Conservation (phyloP, 1,139 yeast genomes). For the Yamadazyma taylorii region DNA sequence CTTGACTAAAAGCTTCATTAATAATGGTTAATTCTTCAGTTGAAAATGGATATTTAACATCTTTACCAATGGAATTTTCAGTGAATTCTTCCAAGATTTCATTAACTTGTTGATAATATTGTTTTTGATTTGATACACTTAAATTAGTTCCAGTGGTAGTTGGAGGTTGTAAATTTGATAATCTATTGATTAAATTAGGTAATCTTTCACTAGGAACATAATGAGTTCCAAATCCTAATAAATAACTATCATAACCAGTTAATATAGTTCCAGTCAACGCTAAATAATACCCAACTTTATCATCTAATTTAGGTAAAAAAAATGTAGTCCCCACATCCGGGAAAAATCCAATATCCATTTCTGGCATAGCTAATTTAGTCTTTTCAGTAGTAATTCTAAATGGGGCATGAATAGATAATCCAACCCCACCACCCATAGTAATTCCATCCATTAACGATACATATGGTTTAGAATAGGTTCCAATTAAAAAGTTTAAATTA, state of each 20-base stretch:
- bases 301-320: constrained; percentile 81
- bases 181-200: constrained; percentile 59
- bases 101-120: constrained; percentile 62
- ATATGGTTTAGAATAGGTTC: constrained; percentile 82
- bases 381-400: constrained; percentile 89
- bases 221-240: constrained; percentile 89
- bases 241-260: constrained; percentile 74
- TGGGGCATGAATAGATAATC: constrained; percentile 88
- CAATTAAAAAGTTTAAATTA: constrained; percentile 72
- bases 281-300: constrained; percentile 78
- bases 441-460: constrained; percentile 87
- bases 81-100: constrained; percentile 76
- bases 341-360: constrained; percentile 93
- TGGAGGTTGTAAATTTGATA: constrained; percentile 56
- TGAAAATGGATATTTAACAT: constrained; percentile 59
- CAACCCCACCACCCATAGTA: constrained; percentile 99
- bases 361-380: constrained; percentile 96
- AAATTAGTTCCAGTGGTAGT: constrained; percentile 29
- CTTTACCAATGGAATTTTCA: constrained; percentile 62
- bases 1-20: constrained; percentile 63
- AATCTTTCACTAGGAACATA: constrained; percentile 70
- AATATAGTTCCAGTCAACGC: constrained; percentile 85
- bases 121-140: constrained; percentile 28
- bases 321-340: constrained; percentile 96
- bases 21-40: constrained; percentile 60